Evolutionary conservation across 805 yeast species (phyloP).

Genomic region (Kurtzmaniella cleridarum): DNA sequence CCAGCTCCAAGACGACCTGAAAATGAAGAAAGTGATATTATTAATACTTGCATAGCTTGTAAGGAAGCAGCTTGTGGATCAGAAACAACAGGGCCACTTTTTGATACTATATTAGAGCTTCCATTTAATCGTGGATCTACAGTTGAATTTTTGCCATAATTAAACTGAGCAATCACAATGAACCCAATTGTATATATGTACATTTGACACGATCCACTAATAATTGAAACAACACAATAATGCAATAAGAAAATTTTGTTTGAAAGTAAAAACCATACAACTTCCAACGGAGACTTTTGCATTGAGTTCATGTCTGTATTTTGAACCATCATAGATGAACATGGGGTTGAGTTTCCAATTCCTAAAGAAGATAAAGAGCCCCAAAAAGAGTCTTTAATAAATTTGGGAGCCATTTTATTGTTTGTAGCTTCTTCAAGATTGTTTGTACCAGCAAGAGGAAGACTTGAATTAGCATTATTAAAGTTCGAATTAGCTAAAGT

Average conservation of each 20-base stretch:
- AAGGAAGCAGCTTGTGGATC: constrained; percentile 28
- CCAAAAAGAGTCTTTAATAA: constrained; percentile 12
- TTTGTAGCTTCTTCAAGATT: too few relatives aligned
- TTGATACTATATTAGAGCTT: not conserved
- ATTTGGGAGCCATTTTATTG: not conserved
- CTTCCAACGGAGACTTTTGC: constrained; percentile 8
- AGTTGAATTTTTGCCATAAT: constrained; percentile 33
- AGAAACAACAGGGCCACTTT: not conserved
- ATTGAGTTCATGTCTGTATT: not conserved
- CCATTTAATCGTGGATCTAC: constrained; percentile 9
- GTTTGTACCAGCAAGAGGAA: not conserved
- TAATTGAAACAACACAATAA: constrained; percentile 48
- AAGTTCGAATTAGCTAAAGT: not conserved
- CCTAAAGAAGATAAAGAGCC: constrained; percentile 41
- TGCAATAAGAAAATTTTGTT: constrained; percentile 42
- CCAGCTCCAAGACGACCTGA: constrained; percentile 63
- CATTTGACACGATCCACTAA: constrained; percentile 64
- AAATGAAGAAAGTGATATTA: constrained; percentile 60
- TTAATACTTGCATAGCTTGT: constrained; percentile 69
- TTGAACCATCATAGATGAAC: constrained; percentile 8
- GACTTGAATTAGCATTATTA: not conserved
- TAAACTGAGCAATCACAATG: constrained; percentile 45
- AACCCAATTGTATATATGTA: constrained; percentile 73
- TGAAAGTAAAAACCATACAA: constrained; percentile 16
- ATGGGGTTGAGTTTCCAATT: constrained; percentile 27